A percentile compares a stretch with the other conserved stretches of the same genome.
Evolutionary conservation across 208 protist genomes (phyloP).

Genomic region (Trypanosoma platydactyli): DNA sequence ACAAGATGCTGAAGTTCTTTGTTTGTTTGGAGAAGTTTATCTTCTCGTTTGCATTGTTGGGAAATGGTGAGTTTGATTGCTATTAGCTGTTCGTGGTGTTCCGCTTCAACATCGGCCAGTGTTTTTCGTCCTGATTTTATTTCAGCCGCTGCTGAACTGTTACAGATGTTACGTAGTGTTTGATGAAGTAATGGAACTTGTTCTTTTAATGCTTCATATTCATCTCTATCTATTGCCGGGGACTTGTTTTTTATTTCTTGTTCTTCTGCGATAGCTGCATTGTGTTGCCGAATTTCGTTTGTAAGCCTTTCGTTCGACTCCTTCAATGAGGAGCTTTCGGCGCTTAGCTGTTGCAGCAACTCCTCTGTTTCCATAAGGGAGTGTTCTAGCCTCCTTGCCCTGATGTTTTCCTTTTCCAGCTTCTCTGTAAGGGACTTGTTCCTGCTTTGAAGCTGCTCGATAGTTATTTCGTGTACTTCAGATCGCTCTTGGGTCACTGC

Average conservation of each 20-base stretch:
- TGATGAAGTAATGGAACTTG: slow-evolving; percentile 62
- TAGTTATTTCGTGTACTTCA: background rate
- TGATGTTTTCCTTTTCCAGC: slow-evolving; percentile 32
- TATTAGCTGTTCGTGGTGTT: slow-evolving; percentile 66
- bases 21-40: slow-evolving; percentile 32
- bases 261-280: slow-evolving; percentile 24
- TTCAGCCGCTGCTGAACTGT: background rate
- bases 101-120: slow-evolving; percentile 49
- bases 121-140: slow-evolving; percentile 31
- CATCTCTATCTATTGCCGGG: slow-evolving; percentile 51
- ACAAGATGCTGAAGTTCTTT: too few relatives aligned
- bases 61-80: slow-evolving; percentile 58
- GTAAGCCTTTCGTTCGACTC: background rate
- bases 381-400: slow-evolving; percentile 23
- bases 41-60: slow-evolving; percentile 37
- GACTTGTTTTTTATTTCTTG: slow-evolving; percentile 34
- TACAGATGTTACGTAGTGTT: slow-evolving; percentile 35
- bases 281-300: too few relatives aligned
- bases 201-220: slow-evolving; percentile 55
- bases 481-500: background rate
- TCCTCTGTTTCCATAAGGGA: slow-evolving; percentile 37
- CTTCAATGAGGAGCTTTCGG: slow-evolving; percentile 24
- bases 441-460: background rate
- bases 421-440: slow-evolving; percentile 33
- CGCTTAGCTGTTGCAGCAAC: slow-evolving; percentile 26